These are phyloP conservation scores for Chaetomium cochliodes DNA, from an alignment of 495 filamentous ascomycete genomes.

Conservation along the genomic window DNA sequence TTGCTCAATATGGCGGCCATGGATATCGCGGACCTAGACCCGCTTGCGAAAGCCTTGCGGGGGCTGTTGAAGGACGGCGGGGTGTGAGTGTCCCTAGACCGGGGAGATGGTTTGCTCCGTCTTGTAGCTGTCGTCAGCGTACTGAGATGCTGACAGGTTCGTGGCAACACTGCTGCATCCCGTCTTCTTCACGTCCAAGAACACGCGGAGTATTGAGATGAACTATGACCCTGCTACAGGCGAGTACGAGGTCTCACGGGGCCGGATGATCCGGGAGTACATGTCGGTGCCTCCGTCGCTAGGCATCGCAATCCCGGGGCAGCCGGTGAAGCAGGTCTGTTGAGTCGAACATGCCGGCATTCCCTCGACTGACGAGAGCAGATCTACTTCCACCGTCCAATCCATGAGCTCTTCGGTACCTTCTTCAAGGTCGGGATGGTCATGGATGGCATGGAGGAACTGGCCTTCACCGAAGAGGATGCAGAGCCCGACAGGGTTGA, in stretches of 20 bases:
- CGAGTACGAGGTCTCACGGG: conserved; percentile 29
- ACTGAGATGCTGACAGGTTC: conserved; percentile 32
- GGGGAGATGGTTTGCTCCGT: not conserved
- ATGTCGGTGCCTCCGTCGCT: conserved; percentile 37
- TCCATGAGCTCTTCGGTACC: conserved; percentile 40
- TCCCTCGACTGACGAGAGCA: conserved; percentile 15
- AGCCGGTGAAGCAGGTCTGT: conserved; percentile 37
- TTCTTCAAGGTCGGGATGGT: conserved; percentile 42
- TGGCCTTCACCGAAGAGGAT: conserved; percentile 37
- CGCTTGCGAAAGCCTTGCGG: conserved; percentile 36
- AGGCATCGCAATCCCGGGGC: conserved; percentile 35
- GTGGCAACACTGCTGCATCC: conserved; percentile 47
- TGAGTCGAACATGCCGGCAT: not conserved
- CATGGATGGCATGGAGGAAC: conserved; percentile 47
- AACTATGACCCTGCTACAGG: conserved; percentile 26
- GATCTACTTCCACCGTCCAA: conserved; percentile 45
- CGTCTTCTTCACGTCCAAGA: conserved; percentile 45
- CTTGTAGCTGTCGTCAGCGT: not conserved
- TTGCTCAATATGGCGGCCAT: conserved; percentile 49
- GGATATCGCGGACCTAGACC: conserved; percentile 41
- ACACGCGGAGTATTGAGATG: conserved; percentile 33
- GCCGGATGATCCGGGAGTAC: conserved; percentile 37
- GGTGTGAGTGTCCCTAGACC: conserved; percentile 31
- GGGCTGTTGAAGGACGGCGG: conserved; percentile 39
- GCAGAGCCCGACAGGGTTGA: conserved; percentile 25